These are phyloP conservation scores for Fragilariopsis cylindrus DNA, from an alignment of 108 stramenopile genomes.

Conservation along the genomic window DNA sequence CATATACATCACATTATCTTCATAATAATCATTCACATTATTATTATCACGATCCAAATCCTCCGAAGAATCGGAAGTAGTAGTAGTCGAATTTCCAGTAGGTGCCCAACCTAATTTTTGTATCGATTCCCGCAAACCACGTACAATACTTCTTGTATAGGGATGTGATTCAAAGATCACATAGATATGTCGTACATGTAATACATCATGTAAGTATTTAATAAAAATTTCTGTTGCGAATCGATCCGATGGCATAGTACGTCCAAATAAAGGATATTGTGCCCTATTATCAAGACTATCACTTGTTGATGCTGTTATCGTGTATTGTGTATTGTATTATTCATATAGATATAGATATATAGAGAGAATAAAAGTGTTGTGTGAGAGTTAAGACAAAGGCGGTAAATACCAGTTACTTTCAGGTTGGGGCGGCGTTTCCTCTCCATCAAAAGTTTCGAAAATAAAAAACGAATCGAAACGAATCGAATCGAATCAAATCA, in stretches of 20 bases:
- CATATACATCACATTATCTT: background rate
- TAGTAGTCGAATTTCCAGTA: too few relatives aligned
- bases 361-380: too few relatives aligned
- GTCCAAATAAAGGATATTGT: constrained; percentile 53
- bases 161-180: constrained; percentile 5
- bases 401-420: too few relatives aligned
- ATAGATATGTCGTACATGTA: background rate
- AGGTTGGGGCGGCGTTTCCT: too few relatives aligned
- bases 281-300: constrained; percentile 33
- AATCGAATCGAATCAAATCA: too few relatives aligned
- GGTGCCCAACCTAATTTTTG: background rate
- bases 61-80: too few relatives aligned
- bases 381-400: too few relatives aligned
- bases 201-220: constrained; percentile 2
- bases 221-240: background rate
- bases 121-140: background rate
- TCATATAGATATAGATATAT: background rate
- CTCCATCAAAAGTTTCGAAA: too few relatives aligned
- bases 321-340: too few relatives aligned
- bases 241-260: constrained; percentile 43
- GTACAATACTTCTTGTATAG: background rate
- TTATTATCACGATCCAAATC: too few relatives aligned
- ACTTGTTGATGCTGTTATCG: constrained; percentile 23
- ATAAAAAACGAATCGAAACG: too few relatives aligned
- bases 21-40: background rate